Percentiles rank a stretch among this genome's conserved stretches.
Conservation (phyloP, 2,329 filamentous ascomycete genomes). For the Neofusicoccum umdonicola region DNA sequence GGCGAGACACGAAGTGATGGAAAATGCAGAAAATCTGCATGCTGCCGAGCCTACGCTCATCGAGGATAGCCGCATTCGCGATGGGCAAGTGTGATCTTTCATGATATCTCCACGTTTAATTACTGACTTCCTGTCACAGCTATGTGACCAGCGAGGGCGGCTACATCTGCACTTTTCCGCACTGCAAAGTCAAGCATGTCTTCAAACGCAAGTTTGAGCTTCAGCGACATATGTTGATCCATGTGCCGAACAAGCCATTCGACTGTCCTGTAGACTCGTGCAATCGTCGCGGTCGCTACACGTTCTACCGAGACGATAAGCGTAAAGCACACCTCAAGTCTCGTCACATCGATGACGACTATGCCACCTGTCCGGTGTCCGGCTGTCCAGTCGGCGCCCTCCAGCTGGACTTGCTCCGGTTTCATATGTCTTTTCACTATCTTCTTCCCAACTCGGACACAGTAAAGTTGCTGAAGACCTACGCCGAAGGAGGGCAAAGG, state of each 20-base stretch:
- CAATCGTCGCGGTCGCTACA: neutral
- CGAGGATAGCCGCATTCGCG: neutral
- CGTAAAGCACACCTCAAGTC: neutral
- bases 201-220: neutral
- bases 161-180: neutral
- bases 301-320: neutral
- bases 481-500: neutral
- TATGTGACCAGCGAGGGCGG: neutral
- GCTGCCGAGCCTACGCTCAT: no score
- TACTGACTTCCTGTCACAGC: neutral
- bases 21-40: no score
- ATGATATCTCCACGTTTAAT: neutral
- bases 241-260: neutral
- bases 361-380: neutral
- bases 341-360: neutral
- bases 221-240: neutral
- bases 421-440: neutral
- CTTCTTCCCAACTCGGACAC: neutral
- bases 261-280: neutral
- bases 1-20: no score
- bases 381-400: neutral
- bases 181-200: neutral
- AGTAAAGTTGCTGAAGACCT: neutral
- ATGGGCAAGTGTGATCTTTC: neutral
- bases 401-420: neutral